Evolutionary conservation across 495 filamentous ascomycete species (phyloP).

Genomic region (Penicillium daleae): DNA sequence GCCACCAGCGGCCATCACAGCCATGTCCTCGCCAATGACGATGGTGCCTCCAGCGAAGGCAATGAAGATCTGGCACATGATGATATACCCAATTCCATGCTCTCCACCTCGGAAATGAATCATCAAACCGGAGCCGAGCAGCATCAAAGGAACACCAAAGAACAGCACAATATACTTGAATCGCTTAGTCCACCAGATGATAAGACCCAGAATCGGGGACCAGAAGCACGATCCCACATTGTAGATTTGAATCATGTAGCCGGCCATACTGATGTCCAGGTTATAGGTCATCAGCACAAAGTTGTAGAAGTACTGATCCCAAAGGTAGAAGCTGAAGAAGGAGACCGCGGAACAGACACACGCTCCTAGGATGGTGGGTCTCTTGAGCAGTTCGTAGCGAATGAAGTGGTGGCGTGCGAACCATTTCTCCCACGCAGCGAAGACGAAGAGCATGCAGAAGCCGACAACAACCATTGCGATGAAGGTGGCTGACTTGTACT

Average conservation of each 20-base stretch:
- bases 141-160: slow-evolving; percentile 65
- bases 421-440: slow-evolving; percentile 62
- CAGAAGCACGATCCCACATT: slow-evolving; percentile 69
- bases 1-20: slow-evolving; percentile 68
- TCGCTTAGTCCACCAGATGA: slow-evolving; percentile 58
- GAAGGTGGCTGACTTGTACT: slow-evolving; percentile 55
- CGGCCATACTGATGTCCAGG: slow-evolving; percentile 58
- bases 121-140: slow-evolving; percentile 69
- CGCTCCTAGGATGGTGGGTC: slow-evolving; percentile 68
- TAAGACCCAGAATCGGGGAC: slow-evolving; percentile 59
- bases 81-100: slow-evolving; percentile 64
- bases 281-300: slow-evolving; percentile 73
- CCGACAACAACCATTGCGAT: slow-evolving; percentile 63
- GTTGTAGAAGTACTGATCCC: slow-evolving; percentile 70
- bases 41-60: slow-evolving; percentile 68
- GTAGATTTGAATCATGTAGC: slow-evolving; percentile 72
- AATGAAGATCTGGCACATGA: slow-evolving; percentile 83
- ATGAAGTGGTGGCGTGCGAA: slow-evolving; percentile 64
- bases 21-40: slow-evolving; percentile 72
- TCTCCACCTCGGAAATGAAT: slow-evolving; percentile 68
- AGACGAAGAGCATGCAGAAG: slow-evolving; percentile 55
- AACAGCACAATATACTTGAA: slow-evolving; percentile 63
- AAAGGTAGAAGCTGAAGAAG: slow-evolving; percentile 67
- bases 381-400: slow-evolving; percentile 59
- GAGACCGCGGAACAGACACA: slow-evolving; percentile 57